Percentiles rank a stretch among this genome's conserved stretches.
Evolutionary conservation across 805 yeast genomes (phyloP).

Genomic region (Cyberlindnera lachancei): DNA sequence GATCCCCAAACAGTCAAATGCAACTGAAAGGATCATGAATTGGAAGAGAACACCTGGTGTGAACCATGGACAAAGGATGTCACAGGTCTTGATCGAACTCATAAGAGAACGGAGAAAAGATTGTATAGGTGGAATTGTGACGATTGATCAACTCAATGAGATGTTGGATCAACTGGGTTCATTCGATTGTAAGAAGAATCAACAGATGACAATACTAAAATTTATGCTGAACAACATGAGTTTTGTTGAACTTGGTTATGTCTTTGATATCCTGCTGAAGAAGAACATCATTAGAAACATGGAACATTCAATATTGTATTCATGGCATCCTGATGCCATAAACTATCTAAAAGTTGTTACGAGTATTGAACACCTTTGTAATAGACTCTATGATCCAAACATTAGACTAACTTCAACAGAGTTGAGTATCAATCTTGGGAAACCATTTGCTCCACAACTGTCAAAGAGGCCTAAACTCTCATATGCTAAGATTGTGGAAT

Average conservation of each 20-base stretch:
- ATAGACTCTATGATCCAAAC: constrained; percentile 44
- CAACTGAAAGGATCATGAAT: constrained; percentile 40
- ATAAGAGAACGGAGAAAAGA: constrained; percentile 42
- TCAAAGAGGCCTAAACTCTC: constrained; percentile 48
- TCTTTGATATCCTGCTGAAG: constrained; percentile 60
- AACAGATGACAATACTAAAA: constrained; percentile 37
- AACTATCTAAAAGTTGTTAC: constrained; percentile 58
- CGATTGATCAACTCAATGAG: constrained; percentile 43
- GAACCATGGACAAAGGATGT: constrained; percentile 42
- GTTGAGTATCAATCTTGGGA: constrained; percentile 26
- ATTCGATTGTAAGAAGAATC: constrained; percentile 22
- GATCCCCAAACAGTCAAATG: constrained; percentile 53
- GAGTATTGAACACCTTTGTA: constrained; percentile 52
- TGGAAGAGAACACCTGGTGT: constrained; percentile 41
- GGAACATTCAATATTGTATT: constrained; percentile 47
- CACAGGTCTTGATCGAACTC: constrained; percentile 40
- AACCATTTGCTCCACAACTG: constrained; percentile 66
- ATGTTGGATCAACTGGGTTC: constrained; percentile 38
- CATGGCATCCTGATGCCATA: constrained; percentile 78
- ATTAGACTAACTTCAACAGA: constrained; percentile 35
- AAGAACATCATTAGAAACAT: constrained; percentile 51
- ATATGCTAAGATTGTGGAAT: constrained; percentile 43
- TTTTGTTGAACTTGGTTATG: constrained; percentile 57
- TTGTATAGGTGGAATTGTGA: constrained; percentile 26
- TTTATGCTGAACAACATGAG: constrained; percentile 48